These are phyloP conservation scores for Taphrina populina DNA, from an alignment of 1,139 yeast species.

Conservation along the genomic window DNA sequence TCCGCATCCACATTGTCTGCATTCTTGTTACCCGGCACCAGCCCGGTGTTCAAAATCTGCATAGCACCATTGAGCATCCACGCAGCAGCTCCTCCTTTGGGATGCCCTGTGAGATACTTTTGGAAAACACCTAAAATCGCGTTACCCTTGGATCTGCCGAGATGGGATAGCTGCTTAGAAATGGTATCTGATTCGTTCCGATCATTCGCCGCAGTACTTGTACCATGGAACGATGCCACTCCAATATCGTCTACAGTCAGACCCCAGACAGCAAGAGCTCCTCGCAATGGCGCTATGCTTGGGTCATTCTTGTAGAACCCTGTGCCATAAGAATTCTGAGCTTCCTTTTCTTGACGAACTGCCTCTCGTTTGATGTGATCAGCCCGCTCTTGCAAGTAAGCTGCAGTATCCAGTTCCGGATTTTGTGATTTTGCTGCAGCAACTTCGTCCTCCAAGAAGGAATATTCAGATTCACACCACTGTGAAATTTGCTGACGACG, in stretches of 20 bases:
- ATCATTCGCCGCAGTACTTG: slow-evolving; percentile 96
- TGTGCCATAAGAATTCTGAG: slow-evolving; percentile 93
- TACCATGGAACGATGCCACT: slow-evolving; percentile 99
- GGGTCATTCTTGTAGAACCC: slow-evolving; percentile 88
- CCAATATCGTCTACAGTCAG: slow-evolving; percentile 91
- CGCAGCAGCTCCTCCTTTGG: slow-evolving; percentile 99
- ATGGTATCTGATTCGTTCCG: slow-evolving; percentile 94
- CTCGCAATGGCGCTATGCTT: slow-evolving; percentile 94
- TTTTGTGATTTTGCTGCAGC: slow-evolving; percentile 52
- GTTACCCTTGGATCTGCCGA: slow-evolving; percentile 97
- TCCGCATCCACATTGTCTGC: slow-evolving; percentile 91
- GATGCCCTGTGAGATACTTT: slow-evolving; percentile 98
- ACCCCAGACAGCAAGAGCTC: slow-evolving; percentile 90
- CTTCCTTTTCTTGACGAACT: slow-evolving; percentile 77
- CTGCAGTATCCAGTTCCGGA: slow-evolving; percentile 46
- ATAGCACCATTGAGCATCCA: slow-evolving; percentile 99
- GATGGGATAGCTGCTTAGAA: slow-evolving; percentile 86
- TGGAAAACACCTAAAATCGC: slow-evolving; percentile 98
- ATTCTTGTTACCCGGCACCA: slow-evolving; percentile 98
- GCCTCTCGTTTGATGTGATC: slow-evolving; percentile 88
- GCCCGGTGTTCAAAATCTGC: slow-evolving; percentile 86
- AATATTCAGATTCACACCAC: slow-evolving; percentile 83
- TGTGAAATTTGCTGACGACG: slow-evolving; percentile 74
- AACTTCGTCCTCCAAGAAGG: slow-evolving; percentile 68
- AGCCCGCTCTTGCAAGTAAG: slow-evolving; percentile 74